A percentile compares a stretch with the other conserved stretches of the same genome.
phyloP scores from a whole-genome alignment of 139 green algal species.

The Chlorella sp. region DNA sequence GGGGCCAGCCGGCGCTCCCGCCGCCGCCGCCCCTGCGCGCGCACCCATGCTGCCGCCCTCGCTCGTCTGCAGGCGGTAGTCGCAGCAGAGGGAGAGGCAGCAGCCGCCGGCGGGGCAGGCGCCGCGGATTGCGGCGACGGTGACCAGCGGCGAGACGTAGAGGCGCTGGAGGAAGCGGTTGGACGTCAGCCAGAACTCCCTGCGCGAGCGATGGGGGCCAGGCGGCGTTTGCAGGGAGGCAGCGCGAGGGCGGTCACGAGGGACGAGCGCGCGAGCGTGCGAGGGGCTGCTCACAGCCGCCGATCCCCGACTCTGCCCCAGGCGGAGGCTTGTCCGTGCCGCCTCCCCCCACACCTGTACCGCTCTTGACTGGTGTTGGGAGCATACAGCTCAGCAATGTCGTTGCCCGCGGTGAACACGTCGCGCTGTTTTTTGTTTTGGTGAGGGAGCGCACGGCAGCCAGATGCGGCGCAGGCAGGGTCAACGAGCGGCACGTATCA shows the following conservation, averaged over 20 bases:
- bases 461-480: too few relatives aligned
- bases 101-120: slow-evolving; percentile 93
- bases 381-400: slow-evolving; percentile 82
- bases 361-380: slow-evolving; percentile 61
- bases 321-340: too few relatives aligned
- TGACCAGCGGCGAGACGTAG: slow-evolving; percentile 70
- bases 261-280: too few relatives aligned
- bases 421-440: too few relatives aligned
- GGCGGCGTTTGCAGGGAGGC: too few relatives aligned
- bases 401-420: slow-evolving; percentile 61
- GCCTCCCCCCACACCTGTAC: slow-evolving; percentile 37
- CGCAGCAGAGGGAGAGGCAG: slow-evolving; percentile 86
- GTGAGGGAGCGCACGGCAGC: too few relatives aligned
- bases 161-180: slow-evolving; percentile 79
- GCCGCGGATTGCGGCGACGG: slow-evolving; percentile 79
- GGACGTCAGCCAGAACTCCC: slow-evolving; percentile 77
- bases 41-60: slow-evolving; percentile 54
- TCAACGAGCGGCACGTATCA: not conserved
- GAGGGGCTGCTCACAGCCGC: too few relatives aligned
- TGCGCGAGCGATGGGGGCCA: slow-evolving; percentile 31
- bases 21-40: not conserved
- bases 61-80: slow-evolving; percentile 85
- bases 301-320: too few relatives aligned
- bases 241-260: too few relatives aligned
- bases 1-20: not conserved